Percentiles rank a stretch among this genome's conserved stretches.
Evolutionary conservation across 257 asterid species (phyloP).

Genomic region (Ajuga chamaepitys): DNA sequence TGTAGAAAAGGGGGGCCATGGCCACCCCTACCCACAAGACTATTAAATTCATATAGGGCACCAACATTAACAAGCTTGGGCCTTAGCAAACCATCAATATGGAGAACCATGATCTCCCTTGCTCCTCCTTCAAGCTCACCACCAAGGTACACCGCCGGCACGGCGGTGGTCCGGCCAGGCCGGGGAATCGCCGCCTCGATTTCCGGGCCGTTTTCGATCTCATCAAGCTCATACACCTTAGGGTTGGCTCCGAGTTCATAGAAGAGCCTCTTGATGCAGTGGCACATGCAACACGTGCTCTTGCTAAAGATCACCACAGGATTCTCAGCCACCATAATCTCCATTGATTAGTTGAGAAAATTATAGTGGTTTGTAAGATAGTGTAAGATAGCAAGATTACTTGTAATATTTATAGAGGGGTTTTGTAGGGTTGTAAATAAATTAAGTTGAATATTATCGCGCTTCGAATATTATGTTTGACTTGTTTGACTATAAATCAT

Average conservation of each 20-base stretch:
- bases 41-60: constrained; percentile 21
- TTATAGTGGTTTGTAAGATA: no score
- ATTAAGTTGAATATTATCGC: no score
- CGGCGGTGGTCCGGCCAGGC: constrained; percentile 23
- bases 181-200: constrained; percentile 26
- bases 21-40: no score
- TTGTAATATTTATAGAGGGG: no score
- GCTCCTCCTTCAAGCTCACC: constrained; percentile 37
- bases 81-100: constrained; percentile 17
- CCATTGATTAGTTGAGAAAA: constrained; percentile 7
- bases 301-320: constrained; percentile 43
- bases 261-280: constrained; percentile 26
- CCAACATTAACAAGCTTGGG: constrained; percentile 34
- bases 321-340: constrained; percentile 25
- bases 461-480: no score
- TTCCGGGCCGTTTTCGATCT: constrained; percentile 24
- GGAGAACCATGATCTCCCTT: constrained; percentile 30
- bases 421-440: no score
- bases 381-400: no score
- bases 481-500: no score
- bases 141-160: constrained; percentile 38
- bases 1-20: no score
- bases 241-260: constrained; percentile 30
- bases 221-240: constrained; percentile 29
- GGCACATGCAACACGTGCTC: constrained; percentile 36